Evolutionary conservation across 768 basidiomycete species (phyloP), one percentile per base, ranked within the genome.

Genomic region (Cubamyces lactineus): DNA sequence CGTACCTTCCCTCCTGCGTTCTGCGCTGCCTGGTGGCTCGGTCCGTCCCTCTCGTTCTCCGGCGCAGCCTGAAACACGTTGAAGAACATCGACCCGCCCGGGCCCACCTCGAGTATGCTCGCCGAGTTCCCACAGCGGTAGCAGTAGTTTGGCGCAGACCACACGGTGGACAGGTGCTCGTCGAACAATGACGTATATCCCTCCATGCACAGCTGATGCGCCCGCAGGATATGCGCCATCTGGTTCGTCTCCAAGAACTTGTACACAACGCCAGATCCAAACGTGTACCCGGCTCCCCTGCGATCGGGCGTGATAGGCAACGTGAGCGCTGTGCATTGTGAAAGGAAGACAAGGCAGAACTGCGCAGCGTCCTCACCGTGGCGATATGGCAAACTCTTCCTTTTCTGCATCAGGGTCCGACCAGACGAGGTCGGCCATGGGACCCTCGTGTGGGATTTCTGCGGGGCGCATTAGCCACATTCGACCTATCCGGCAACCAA

Each of bases 351-450:
- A 65, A 48, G 43, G 53, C 24, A 34, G 34, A 11, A 34, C 34
- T 11, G 34, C 34, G 34, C 42, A 59, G 50, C 30, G 38, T 13
- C 76, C 84, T 58, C 65, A 96, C 95, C 96, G 86, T 59, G 96
- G 96, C 62, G 95, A 97, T 76, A 99, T 98, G 28, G 97, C 96
- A 73, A 98, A 99, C 71, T 98, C 97, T 74, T 98, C 97, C 75
- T 98, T 99, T 75, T 99, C 97, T 40, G 94, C 87, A 77, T 99
- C 97, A 39, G 97, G 97, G 83, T 99, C 97, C 47, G 96, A 98
- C 97, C 97, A 99, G 1, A 99, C 97, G 28, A 99, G 84, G 82
- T 99, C 97, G 13, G 96, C 96, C 95, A 99, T 98, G 26, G 97
- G 96, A 3, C 97, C 97, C 75, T 99, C 97, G 69, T 98, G 97